A percentile compares a stretch with the other conserved stretches of the same genome.
These are phyloP conservation scores for Xylariaceae sp. DNA, from an alignment of 2,329 filamentous ascomycete species.

Conservation along the genomic window DNA sequence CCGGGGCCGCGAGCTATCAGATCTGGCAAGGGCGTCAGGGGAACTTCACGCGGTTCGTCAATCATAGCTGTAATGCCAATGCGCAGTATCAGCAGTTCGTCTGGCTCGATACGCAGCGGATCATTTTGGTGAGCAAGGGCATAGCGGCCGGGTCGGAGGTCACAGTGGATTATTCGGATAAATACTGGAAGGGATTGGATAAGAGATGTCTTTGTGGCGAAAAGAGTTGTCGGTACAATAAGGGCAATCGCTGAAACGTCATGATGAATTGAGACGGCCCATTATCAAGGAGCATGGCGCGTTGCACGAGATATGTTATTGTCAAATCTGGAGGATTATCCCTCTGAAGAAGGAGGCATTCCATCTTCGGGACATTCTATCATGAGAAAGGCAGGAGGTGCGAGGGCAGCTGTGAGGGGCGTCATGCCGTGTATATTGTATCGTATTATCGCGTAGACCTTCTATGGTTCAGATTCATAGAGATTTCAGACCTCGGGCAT, in stretches of 20 bases:
- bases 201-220: constrained; percentile 52
- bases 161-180: constrained; percentile 53
- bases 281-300: background rate
- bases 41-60: constrained; percentile 55
- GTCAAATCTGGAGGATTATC: background rate
- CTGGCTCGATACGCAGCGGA: constrained; percentile 51
- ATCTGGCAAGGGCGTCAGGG: constrained; percentile 52
- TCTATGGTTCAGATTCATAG: too few species aligned
- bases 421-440: too few species aligned
- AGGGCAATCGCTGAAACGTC: constrained; percentile 1
- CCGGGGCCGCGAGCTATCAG: constrained; percentile 40
- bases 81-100: constrained; percentile 51
- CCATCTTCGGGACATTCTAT: too few species aligned
- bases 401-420: too few species aligned
- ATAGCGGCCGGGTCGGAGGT: constrained; percentile 48
- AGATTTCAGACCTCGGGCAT: too few species aligned
- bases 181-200: constrained; percentile 51
- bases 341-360: too few species aligned
- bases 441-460: too few species aligned
- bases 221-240: constrained; percentile 43
- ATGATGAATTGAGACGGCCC: background rate
- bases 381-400: too few species aligned
- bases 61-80: constrained; percentile 54
- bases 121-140: constrained; percentile 51
- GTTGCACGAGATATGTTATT: background rate